Percentiles rank a stretch among this genome's conserved stretches.
Conservation (phyloP, 805 yeast species). For the Torulaspora microellipsoides region DNA sequence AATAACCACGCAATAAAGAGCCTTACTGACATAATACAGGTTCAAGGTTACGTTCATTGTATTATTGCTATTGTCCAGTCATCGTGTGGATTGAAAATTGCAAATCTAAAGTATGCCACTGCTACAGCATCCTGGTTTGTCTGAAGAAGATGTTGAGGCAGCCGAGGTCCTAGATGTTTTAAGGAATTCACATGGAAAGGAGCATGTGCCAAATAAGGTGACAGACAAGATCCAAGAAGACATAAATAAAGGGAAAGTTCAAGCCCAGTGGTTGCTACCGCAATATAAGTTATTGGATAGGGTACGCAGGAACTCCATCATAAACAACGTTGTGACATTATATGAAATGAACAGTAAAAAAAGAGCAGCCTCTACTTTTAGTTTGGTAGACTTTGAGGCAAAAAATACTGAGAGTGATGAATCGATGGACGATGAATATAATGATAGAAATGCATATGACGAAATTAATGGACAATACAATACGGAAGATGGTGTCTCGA, state of each 20-base stretch:
- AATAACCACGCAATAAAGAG: neutral
- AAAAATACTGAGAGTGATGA: slow-evolving; percentile 58
- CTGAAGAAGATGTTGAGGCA: slow-evolving; percentile 28
- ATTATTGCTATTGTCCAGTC: neutral
- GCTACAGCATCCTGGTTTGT: slow-evolving; percentile 10
- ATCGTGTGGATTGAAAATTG: neutral
- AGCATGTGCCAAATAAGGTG: neutral
- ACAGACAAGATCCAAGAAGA: neutral
- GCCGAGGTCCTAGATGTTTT: slow-evolving; percentile 27
- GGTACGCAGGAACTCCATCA: slow-evolving; percentile 25
- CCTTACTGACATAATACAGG: neutral
- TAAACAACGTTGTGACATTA: slow-evolving; percentile 46
- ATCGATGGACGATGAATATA: slow-evolving; percentile 51
- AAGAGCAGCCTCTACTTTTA: slow-evolving; percentile 38
- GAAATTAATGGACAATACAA: slow-evolving; percentile 17
- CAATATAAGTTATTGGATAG: slow-evolving; percentile 14
- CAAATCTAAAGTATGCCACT: neutral
- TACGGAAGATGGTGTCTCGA: slow-evolving; percentile 23
- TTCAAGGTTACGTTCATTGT: neutral
- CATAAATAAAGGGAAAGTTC: neutral
- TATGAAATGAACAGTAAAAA: slow-evolving; percentile 36
- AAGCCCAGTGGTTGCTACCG: neutral
- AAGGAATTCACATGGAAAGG: slow-evolving; percentile 19
- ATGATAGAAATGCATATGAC: slow-evolving; percentile 44
- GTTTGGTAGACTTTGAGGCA: slow-evolving; percentile 43